Evolutionary conservation across 768 basidiomycete species (phyloP), one percentile per base, ranked within the genome.

Genomic region (Russula olivacea): DNA sequence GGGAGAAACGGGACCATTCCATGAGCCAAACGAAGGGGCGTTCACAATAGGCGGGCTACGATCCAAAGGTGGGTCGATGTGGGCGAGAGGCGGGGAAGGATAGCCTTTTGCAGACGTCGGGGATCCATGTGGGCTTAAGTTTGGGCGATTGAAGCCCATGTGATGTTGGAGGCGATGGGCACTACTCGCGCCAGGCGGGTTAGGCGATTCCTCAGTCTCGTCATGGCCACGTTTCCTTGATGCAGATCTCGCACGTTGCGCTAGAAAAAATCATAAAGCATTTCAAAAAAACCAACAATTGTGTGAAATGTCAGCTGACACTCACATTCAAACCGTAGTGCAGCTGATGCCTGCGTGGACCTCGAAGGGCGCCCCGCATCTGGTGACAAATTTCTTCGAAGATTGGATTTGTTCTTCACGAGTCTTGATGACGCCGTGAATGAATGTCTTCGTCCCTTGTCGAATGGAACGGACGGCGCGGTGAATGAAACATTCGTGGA

Each of bases 151-250:
- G 52, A 66, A 66, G n/a, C 72, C 71, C 56, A 71, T 70, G 30
- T 58, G 73, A 71, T 56, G 72, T 68, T 30, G 65, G n/a, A 67
- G 58, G 36, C 59, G 69, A 49, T 67, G 64, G 30, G 73, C 52
- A 49, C 54, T 45, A 40, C 50, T 59, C 1, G 67, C 51, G 15
- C 67, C 57, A 12, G 61, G 32, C 34, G 71, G 63, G 40, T 79
- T 79, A 52, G 85, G 80, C 5, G 79, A 71, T 50, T 75, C 75
- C 56, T 85, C 84, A 41, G 78, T 78, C 64, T 90, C 89, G 67
- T 89, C 87, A 61, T 78, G 84, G 17, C 83, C 86, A 41, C 89
- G 84, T 72, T 83, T 84, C 53, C 89, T 85, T 45, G 89, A 91
- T 2, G 86, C 81, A 48, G 89, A 91, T 67, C 89, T 79, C 50